Conservation (phyloP, 2,329 filamentous ascomycete genomes). For the Lasiodiplodia gonubiensis region DNA sequence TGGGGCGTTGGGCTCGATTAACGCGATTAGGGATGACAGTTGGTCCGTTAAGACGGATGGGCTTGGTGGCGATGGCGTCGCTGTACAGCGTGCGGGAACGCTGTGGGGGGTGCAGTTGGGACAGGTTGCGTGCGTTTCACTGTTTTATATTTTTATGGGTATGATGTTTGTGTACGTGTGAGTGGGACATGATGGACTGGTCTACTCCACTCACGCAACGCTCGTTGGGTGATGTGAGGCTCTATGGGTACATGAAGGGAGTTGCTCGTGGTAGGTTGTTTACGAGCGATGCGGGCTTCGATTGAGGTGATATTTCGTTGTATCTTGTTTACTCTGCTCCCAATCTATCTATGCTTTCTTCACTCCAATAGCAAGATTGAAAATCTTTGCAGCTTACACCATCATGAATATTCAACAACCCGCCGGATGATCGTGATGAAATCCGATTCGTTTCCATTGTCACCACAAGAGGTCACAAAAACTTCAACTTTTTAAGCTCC, state of each 20-base stretch:
- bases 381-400: background rate
- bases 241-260: background rate
- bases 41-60: background rate
- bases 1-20: background rate
- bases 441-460: background rate
- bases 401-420: background rate
- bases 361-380: background rate
- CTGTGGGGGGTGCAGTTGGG: background rate
- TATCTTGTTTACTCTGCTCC: background rate
- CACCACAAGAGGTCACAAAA: background rate
- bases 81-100: background rate
- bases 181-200: background rate
- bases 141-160: constrained; percentile 1
- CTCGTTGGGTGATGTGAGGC: background rate
- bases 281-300: background rate
- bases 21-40: background rate
- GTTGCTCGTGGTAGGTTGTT: background rate
- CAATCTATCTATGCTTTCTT: background rate
- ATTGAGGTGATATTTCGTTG: too few species aligned
- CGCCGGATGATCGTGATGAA: background rate
- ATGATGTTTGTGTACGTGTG: constrained; percentile 10
- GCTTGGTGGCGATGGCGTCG: background rate
- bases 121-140: background rate
- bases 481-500: background rate
- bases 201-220: background rate